A percentile compares a stretch with the other conserved stretches of the same genome.
Conservation (phyloP, 768 basidiomycete species). For the Antrodiella citrinella region DNA sequence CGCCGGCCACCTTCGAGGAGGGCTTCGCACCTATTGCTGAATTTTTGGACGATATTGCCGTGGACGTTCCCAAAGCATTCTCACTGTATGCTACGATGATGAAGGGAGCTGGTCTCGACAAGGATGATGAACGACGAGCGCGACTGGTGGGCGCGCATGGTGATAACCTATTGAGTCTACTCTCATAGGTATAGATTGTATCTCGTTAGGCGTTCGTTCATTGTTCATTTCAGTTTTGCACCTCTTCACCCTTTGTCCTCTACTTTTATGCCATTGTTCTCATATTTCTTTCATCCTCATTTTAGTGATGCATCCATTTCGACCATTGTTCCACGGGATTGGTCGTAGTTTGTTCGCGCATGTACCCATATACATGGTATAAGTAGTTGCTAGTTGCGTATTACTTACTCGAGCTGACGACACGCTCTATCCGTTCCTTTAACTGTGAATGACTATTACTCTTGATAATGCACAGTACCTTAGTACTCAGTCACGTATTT, state of each 20-base stretch:
- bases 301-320: background rate
- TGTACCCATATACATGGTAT: background rate
- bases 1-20: slow-evolving; percentile 57
- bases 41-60: slow-evolving; percentile 78
- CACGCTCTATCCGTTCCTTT: background rate
- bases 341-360: background rate
- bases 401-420: background rate
- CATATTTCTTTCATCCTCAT: background rate
- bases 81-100: slow-evolving; percentile 68
- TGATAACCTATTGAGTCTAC: slow-evolving; percentile 49
- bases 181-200: slow-evolving; percentile 38
- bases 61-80: slow-evolving; percentile 87
- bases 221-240: slow-evolving; percentile 9
- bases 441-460: background rate
- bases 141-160: slow-evolving; percentile 49
- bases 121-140: slow-evolving; percentile 46
- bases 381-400: background rate
- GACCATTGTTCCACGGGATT: background rate
- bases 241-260: slow-evolving; percentile 7
- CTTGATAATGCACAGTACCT: too few relatives aligned
- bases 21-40: slow-evolving; percentile 67
- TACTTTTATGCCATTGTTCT: slow-evolving; percentile 10
- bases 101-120: slow-evolving; percentile 52
- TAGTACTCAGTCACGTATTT: too few relatives aligned
- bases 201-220: slow-evolving; percentile 4